These are phyloP conservation scores for Torrubiella hemipterigena DNA, from an alignment of 2,329 filamentous ascomycete genomes.

Conservation along the genomic window DNA sequence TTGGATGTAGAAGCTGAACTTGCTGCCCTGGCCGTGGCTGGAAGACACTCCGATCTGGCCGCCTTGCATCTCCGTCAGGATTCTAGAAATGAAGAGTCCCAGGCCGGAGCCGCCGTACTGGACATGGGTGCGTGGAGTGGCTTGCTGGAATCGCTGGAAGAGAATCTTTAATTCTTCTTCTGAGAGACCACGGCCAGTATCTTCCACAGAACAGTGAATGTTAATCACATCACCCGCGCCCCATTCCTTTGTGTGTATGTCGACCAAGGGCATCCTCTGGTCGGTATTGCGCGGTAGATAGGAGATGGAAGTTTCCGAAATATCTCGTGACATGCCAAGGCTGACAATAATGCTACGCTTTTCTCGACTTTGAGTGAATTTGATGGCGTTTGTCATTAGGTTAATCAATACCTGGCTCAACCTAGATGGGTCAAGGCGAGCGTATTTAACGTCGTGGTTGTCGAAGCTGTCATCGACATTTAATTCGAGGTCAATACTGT, in stretches of 20 bases:
- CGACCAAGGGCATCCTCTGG: constrained; percentile 19
- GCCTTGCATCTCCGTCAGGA: constrained; percentile 64
- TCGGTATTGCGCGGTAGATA: constrained; percentile 36
- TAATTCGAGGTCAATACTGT: constrained; percentile 61
- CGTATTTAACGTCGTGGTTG: constrained; percentile 55
- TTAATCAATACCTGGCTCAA: constrained; percentile 68
- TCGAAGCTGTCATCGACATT: constrained; percentile 56
- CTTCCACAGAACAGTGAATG: constrained; percentile 59
- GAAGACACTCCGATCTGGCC: constrained; percentile 66
- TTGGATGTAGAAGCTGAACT: constrained; percentile 67
- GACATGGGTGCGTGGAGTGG: constrained; percentile 56
- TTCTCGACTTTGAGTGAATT: constrained; percentile 50
- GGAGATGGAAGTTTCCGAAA: constrained; percentile 26
- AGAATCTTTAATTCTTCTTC: constrained; percentile 54
- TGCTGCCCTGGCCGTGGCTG: constrained; percentile 55
- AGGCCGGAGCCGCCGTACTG: constrained; percentile 61
- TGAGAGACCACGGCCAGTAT: constrained; percentile 57
- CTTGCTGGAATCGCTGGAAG: constrained; percentile 59
- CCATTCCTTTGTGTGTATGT: constrained; percentile 47
- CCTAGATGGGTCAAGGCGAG: constrained; percentile 62
- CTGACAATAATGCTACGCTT: constrained; percentile 49
- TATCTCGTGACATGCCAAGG: constrained; percentile 48
- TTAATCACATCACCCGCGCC: constrained; percentile 59
- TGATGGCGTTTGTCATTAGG: constrained; percentile 56
- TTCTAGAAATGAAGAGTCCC: constrained; percentile 64